Conservation (phyloP, 306 rosid genomes). For the Alnus glutinosa region DNA sequence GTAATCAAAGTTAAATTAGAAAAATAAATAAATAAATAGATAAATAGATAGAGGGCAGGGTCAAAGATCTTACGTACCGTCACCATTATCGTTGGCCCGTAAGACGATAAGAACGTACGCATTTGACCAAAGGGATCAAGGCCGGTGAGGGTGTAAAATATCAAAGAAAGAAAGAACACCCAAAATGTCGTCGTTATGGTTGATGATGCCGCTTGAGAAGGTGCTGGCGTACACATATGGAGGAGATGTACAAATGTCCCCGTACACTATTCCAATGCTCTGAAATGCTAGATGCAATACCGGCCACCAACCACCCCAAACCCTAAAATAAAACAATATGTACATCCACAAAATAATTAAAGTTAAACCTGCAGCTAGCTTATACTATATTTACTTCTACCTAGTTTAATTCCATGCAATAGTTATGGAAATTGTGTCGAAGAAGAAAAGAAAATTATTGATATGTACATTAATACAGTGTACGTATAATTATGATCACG, state of each 20-base stretch:
- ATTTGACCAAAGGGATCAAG: constrained; percentile 59
- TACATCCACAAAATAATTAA: not conserved
- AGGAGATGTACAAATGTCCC: constrained; percentile 79
- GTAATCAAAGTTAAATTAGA: too few species aligned
- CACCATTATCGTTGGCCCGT: constrained; percentile 63
- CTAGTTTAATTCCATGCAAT: too few species aligned
- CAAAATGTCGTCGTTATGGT: constrained; percentile 56
- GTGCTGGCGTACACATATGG: constrained; percentile 53
- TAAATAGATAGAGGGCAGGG: too few species aligned
- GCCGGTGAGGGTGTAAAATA: constrained; percentile 63
- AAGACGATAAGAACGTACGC: constrained; percentile 58
- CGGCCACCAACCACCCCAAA: constrained; percentile 37
- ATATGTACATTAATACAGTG: too few species aligned
- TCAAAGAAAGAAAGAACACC: constrained; percentile 66
- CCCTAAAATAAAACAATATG: constrained; percentile 22
- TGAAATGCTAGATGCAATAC: constrained; percentile 67
- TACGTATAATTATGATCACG: too few species aligned
- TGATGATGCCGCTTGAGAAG: constrained; percentile 47
- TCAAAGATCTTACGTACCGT: constrained; percentile 45
- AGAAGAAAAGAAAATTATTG: too few species aligned
- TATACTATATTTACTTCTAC: not conserved
- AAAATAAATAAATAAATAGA: too few species aligned
- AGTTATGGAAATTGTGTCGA: too few species aligned
- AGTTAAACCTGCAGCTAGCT: not conserved
- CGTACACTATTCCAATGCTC: constrained; percentile 70